Conservation (phyloP, 805 yeast species). For the Starmerella sirachaensis region DNA sequence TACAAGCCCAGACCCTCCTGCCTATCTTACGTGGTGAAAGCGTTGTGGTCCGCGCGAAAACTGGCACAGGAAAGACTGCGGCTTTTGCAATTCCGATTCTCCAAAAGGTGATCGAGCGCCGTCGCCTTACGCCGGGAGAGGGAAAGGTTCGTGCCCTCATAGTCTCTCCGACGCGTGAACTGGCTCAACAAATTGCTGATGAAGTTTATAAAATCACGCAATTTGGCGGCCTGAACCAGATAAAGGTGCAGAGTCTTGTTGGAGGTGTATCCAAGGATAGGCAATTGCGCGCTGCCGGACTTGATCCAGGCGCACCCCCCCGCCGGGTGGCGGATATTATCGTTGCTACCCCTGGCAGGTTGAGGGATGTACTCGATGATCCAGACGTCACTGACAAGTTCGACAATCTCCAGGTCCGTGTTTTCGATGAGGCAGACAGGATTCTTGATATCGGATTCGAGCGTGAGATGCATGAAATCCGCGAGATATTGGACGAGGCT, state of each 20-base stretch:
- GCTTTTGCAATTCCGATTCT: conserved; percentile 77
- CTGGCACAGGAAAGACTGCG: conserved; percentile 91
- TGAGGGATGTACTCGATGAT: conserved; percentile 46
- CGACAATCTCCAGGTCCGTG: conserved; percentile 45
- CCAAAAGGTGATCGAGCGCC: conserved; percentile 39
- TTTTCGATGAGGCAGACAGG: conserved; percentile 88
- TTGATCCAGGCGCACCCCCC: conserved; percentile 28
- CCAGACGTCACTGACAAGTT: conserved; percentile 38
- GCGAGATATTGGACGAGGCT: conserved; percentile 39
- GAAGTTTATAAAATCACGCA: conserved; percentile 42
- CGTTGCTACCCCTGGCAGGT: conserved; percentile 85
- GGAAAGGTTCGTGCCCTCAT: conserved; percentile 46
- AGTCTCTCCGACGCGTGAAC: conserved; percentile 82
- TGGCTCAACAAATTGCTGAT: conserved; percentile 68
- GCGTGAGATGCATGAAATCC: conserved; percentile 36
- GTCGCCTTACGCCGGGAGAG: conserved; percentile 20
- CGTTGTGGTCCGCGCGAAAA: conserved; percentile 77
- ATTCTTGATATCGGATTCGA: conserved; percentile 72
- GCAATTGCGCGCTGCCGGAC: conserved; percentile 29
- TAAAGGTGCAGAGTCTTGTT: conserved; percentile 43
- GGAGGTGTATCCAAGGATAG: conserved; percentile 47
- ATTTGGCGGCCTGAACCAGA: conserved; percentile 26
- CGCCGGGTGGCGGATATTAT: conserved; percentile 38
- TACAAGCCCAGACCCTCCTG: conserved; percentile 29
- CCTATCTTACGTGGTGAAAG: conserved; percentile 71